Evolutionary conservation across 345 rosid species (phyloP), one percentile per base, ranked within the genome.

Genomic region (Limnanthes douglasii): DNA sequence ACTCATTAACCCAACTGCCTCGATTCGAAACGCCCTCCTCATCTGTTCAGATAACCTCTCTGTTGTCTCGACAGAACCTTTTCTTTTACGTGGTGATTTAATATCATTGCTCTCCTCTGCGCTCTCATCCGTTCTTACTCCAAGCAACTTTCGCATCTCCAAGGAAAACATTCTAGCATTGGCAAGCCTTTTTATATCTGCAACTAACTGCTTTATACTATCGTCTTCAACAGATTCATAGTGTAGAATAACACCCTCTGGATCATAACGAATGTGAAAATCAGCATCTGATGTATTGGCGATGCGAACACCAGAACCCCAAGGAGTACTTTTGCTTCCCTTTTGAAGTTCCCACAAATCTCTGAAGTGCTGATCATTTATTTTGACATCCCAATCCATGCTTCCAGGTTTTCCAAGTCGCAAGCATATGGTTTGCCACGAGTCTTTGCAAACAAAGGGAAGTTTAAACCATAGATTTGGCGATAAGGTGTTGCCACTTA

Each of bases 281-380:
- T 92, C 93, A 18, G 78, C 62, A 64, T 92, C 88, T 55, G 94
- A 85, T 19, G 94, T 67, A 56, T 81, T 85, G 0, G 96, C 96
- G 51, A 92, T 73, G 45, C 88, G 93, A 51, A 92, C 82, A 21
- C 93, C 96, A 39, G 78, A 69, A 26, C 96, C 96, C 96, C 94
- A 85, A 8, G 80, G 80, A 6, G 81, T 71, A 48, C 29, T 54
- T 43, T 54, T 59, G 62, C 66, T 71, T 43, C 99, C 99, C 60
- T 85, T 85, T 38, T 81, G 94, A 67, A 92, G 94, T 34, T 81
- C 99, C 96, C 96, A 85, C 53, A 92, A 55, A 62, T 92, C 99
- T 59, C 86, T 76, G 52, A 92, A 92, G 60, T 92, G 93, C 43
- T 75, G 94, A 50, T 92, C 96, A 62, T 65, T 85, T 55, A 92